Percentiles rank a stretch among this genome's conserved stretches.
These are phyloP conservation scores for Ceriops tagal DNA, from an alignment of 345 rosid genomes.

Conservation along the genomic window DNA sequence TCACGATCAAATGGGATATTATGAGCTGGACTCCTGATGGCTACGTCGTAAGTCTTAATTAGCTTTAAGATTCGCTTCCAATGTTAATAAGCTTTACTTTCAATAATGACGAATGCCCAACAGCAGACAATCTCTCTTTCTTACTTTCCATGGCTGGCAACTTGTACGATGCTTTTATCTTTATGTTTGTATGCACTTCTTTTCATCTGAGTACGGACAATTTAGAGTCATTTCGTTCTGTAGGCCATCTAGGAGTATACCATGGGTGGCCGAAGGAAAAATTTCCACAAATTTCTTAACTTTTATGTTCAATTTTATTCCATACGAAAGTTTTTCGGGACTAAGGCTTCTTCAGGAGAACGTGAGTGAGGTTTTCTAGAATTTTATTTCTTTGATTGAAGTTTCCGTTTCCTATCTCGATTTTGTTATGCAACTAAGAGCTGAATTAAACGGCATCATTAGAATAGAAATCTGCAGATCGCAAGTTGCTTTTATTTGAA, in stretches of 20 bases:
- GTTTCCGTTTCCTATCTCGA: background rate
- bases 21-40: constrained; percentile 84
- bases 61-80: background rate
- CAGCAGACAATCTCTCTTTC: background rate
- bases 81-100: background rate
- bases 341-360: background rate
- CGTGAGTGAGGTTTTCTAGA: background rate
- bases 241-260: background rate
- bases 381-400: background rate
- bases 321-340: background rate
- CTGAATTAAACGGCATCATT: background rate
- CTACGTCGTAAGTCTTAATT: constrained; percentile 53
- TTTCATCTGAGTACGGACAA: too few species aligned
- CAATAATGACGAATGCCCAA: background rate
- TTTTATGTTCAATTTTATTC: background rate
- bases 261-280: background rate
- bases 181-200: background rate
- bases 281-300: background rate
- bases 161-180: background rate
- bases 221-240: background rate
- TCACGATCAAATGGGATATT: constrained; percentile 93
- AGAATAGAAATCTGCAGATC: too few species aligned
- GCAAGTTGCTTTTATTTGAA: too few species aligned
- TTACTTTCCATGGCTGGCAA: too few species aligned
- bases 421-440: background rate